phyloP scores from a whole-genome alignment of 176 grass and related monocot genomes.

The Eleusine coracana region DNA sequence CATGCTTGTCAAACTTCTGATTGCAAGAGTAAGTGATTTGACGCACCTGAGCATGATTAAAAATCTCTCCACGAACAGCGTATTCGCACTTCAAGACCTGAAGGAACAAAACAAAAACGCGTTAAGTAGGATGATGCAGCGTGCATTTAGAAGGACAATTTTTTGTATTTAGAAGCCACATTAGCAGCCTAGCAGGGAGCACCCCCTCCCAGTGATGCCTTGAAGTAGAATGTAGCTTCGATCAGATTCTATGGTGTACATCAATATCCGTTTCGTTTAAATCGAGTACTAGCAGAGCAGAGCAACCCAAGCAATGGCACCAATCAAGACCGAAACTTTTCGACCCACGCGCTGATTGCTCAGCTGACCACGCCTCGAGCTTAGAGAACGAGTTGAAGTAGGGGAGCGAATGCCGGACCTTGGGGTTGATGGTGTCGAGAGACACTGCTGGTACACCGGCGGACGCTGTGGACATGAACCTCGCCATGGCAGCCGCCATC shows the following conservation, averaged over 20 bases:
- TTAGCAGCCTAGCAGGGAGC: neutral
- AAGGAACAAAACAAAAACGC: slow-evolving; percentile 28
- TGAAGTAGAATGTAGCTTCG: neutral
- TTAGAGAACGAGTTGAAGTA: neutral
- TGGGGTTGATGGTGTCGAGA: slow-evolving; percentile 66
- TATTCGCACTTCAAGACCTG: slow-evolving; percentile 93
- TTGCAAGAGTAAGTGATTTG: neutral
- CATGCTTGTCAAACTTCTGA: neutral
- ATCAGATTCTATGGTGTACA: neutral
- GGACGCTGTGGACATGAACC: slow-evolving; percentile 46
- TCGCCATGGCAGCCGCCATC: slow-evolving; percentile 50
- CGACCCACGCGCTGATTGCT: neutral
- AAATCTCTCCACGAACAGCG: slow-evolving; percentile 91
- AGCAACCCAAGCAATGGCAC: neutral
- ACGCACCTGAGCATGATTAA: slow-evolving; percentile 86
- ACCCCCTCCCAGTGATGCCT: neutral
- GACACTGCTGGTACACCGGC: slow-evolving; percentile 45
- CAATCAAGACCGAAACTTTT: slow-evolving; percentile 5
- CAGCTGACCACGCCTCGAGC: neutral
- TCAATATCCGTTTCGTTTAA: neutral
- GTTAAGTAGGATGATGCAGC: neutral
- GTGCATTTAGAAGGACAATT: neutral
- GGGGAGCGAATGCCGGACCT: slow-evolving; percentile 36
- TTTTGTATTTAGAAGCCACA: neutral
- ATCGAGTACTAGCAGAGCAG: neutral